Percentiles rank a stretch among this genome's conserved stretches.
These are phyloP conservation scores for Apiospora phragmitis DNA, from an alignment of 2,329 filamentous ascomycete species.

Conservation along the genomic window DNA sequence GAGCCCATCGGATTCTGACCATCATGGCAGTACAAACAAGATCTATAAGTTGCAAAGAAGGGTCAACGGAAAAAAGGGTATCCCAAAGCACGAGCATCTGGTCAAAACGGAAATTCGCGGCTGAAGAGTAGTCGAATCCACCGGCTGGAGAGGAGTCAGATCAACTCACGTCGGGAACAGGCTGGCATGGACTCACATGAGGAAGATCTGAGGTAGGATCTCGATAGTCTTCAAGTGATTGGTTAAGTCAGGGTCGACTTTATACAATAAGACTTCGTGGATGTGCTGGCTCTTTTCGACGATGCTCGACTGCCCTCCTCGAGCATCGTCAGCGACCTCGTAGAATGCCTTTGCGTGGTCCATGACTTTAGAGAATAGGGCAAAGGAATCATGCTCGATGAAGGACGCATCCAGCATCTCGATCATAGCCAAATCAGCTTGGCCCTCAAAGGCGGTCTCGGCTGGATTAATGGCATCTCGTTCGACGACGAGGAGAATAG, in stretches of 20 bases:
- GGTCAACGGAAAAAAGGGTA: slow-evolving; percentile 82
- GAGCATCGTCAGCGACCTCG: slow-evolving; percentile 58
- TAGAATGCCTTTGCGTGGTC: slow-evolving; percentile 84
- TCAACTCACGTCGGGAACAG: not conserved
- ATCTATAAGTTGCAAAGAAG: slow-evolving; percentile 78
- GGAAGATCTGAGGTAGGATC: slow-evolving; percentile 92
- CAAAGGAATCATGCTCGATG: slow-evolving; percentile 89
- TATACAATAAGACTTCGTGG: slow-evolving; percentile 77
- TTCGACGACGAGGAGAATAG: slow-evolving; percentile 81
- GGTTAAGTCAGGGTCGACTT: slow-evolving; percentile 80
- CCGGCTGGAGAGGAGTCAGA: slow-evolving; percentile 52
- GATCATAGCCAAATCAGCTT: slow-evolving; percentile 55
- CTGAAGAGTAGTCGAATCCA: slow-evolving; percentile 95
- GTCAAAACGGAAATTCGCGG: slow-evolving; percentile 84
- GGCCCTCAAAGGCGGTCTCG: slow-evolving; percentile 32
- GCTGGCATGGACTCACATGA: slow-evolving; percentile 65
- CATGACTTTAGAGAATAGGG: slow-evolving; percentile 86
- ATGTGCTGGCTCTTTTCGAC: slow-evolving; percentile 84
- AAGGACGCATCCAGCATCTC: slow-evolving; percentile 70
- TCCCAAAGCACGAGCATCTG: slow-evolving; percentile 88
- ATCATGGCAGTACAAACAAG: slow-evolving; percentile 94
- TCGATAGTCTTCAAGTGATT: slow-evolving; percentile 80
- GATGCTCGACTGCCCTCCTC: slow-evolving; percentile 49
- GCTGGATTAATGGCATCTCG: slow-evolving; percentile 70
- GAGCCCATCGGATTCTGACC: slow-evolving; percentile 84